These are phyloP conservation scores for Paramyrothecium sp. DNA, from an alignment of 2,329 filamentous ascomycete species.

Conservation along the genomic window DNA sequence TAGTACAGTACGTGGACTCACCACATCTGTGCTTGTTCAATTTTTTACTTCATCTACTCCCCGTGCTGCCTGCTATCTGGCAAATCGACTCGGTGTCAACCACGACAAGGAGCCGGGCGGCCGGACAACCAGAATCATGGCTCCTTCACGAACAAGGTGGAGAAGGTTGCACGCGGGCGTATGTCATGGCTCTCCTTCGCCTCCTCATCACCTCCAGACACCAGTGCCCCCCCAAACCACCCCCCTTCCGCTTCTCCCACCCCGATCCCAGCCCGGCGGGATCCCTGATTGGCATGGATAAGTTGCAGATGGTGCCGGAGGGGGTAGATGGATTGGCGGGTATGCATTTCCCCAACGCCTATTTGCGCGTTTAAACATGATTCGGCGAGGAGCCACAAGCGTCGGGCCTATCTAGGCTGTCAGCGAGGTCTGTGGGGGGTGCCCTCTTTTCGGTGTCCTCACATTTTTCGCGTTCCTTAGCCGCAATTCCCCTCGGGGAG, in stretches of 20 bases:
- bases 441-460: not conserved
- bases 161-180: not conserved
- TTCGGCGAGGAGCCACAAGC: not conserved
- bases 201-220: not conserved
- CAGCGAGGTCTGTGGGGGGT: not conserved
- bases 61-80: too few species aligned
- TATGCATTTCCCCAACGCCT: constrained; percentile 8
- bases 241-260: not conserved
- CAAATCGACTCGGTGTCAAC: too few species aligned
- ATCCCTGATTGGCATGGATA: constrained; percentile 18
- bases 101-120: too few species aligned
- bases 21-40: not conserved
- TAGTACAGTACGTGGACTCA: not conserved
- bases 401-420: not conserved
- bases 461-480: too few species aligned
- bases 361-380: constrained; percentile 25
- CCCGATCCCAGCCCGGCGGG: not conserved
- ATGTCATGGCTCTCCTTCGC: not conserved
- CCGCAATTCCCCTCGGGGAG: too few species aligned
- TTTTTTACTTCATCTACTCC: not conserved
- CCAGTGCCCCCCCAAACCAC: not conserved
- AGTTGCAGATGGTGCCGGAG: not conserved
- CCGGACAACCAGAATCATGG: not conserved
- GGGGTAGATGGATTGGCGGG: not conserved
- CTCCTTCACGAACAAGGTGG: not conserved